phyloP scores from a whole-genome alignment of 2,329 filamentous ascomycete species.

The Fusarium sp. region DNA sequence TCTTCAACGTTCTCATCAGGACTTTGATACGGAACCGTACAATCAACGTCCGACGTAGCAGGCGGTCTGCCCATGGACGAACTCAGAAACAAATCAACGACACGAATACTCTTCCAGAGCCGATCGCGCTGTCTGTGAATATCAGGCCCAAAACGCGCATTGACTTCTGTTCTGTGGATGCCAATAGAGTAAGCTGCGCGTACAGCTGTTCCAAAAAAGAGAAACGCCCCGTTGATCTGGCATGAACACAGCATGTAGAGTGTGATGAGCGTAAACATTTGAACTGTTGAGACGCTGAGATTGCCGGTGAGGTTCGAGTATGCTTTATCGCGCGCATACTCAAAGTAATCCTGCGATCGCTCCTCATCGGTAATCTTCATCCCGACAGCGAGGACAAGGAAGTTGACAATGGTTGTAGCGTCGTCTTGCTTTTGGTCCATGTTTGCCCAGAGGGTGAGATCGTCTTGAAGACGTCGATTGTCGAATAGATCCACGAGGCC shows the following conservation, averaged over 20 bases:
- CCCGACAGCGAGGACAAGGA: conserved; percentile 62
- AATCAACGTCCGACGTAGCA: conserved; percentile 63
- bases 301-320: conserved; percentile 56
- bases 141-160: conserved; percentile 58
- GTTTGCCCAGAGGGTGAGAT: conserved; percentile 55
- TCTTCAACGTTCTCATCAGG: conserved; percentile 51
- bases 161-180: conserved; percentile 63
- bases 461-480: conserved; percentile 49
- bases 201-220: conserved; percentile 64
- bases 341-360: conserved; percentile 57
- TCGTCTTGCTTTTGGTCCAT: conserved; percentile 48
- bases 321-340: conserved; percentile 58
- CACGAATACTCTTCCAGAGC: conserved; percentile 63
- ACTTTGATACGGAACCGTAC: conserved; percentile 59
- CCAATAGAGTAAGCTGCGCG: conserved; percentile 63
- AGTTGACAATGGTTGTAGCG: conserved; percentile 54
- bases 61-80: conserved; percentile 65
- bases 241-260: conserved; percentile 64
- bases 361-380: conserved; percentile 54
- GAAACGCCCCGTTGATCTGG: conserved; percentile 64
- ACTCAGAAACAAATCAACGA: conserved; percentile 62
- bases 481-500: conserved; percentile 62
- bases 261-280: conserved; percentile 60
- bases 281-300: conserved; percentile 59
- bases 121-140: conserved; percentile 57